phyloP scores from a whole-genome alignment of 108 stramenopile species.

The Fragilaria radians region DNA sequence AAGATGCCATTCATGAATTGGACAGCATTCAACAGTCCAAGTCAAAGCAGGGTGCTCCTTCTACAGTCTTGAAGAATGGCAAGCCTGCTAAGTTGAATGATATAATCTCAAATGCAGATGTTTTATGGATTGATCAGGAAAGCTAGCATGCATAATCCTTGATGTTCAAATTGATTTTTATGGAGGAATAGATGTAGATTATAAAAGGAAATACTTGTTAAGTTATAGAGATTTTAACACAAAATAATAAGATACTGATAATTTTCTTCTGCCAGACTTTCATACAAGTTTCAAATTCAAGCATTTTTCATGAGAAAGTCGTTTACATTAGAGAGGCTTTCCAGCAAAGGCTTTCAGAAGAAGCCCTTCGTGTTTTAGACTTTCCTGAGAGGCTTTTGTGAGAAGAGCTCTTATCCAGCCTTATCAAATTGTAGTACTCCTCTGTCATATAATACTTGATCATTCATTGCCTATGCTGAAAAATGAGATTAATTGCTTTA shows the following conservation, averaged over 20 bases:
- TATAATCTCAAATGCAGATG: slow-evolving; percentile 62
- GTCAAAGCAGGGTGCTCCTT: background rate
- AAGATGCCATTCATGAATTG: slow-evolving; percentile 35
- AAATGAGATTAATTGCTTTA: too few species aligned
- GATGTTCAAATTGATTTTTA: background rate
- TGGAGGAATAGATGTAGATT: background rate
- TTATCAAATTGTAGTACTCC: too few species aligned
- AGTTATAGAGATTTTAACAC: background rate
- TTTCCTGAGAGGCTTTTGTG: too few species aligned
- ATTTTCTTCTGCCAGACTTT: background rate
- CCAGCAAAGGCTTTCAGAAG: too few species aligned
- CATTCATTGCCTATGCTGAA: too few species aligned
- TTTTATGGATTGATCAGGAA: slow-evolving; percentile 24
- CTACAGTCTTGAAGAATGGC: slow-evolving; percentile 46
- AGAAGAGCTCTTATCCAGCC: too few species aligned
- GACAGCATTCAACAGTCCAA: slow-evolving; percentile 5
- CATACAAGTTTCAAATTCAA: background rate
- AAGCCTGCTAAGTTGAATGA: slow-evolving; percentile 25
- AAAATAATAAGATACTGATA: background rate
- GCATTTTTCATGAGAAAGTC: background rate
- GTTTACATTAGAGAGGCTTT: too few species aligned
- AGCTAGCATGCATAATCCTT: background rate
- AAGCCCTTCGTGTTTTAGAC: too few species aligned
- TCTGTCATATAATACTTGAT: too few species aligned
- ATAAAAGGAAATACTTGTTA: background rate